Evolutionary conservation across 495 filamentous ascomycete species (phyloP), one percentile per base, ranked within the genome.

Genomic region (Penicillium salamii): DNA sequence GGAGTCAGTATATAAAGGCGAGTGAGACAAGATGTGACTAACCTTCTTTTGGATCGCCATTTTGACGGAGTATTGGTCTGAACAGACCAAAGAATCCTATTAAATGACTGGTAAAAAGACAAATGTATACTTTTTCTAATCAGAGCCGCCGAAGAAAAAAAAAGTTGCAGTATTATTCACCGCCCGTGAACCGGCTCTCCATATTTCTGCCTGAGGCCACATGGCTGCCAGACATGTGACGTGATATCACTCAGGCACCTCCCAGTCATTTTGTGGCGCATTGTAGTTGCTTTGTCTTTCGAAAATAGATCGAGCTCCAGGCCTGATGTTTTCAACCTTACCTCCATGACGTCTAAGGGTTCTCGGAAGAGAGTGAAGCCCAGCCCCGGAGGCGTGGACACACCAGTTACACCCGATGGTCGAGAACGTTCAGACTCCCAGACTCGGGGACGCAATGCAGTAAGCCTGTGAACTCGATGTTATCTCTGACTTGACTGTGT

Each of bases 41-140:
- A 84, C 84, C 77, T 98, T 98, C 78, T 98, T 98, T 66, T 97
- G 93, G 58, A 97, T 91, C 58, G 88, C 92, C 93, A 98, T 98
- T 58, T 60, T 66, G 44, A 55, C 31, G 34, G 29, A 52, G 38
- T 46, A 52, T 46, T 36, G 50, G 61, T 59, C 68, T 68, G 43
- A 49, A 49, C 57, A 40, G 52, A 42, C 56, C 52, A 56, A 59
- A 50, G 36, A 50, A 37, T 46, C 31, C 44, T 43, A 45, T 59
- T 43, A 54, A 51, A 50, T 39, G 39, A 42, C 46, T 7, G 12
- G 28, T n/a, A 55, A 47, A 49, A 36, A 54, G 34, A 34, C 42
- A 52, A 36, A 44, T 56, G 61, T 64, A 59, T 64, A 64, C 50
- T 32, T 46, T 57, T 32, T 24, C 38, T 42, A 49, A 13, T 29